These are phyloP conservation scores for Macrolepiota fuliginosa DNA, from an alignment of 768 basidiomycete genomes.

Conservation along the genomic window DNA sequence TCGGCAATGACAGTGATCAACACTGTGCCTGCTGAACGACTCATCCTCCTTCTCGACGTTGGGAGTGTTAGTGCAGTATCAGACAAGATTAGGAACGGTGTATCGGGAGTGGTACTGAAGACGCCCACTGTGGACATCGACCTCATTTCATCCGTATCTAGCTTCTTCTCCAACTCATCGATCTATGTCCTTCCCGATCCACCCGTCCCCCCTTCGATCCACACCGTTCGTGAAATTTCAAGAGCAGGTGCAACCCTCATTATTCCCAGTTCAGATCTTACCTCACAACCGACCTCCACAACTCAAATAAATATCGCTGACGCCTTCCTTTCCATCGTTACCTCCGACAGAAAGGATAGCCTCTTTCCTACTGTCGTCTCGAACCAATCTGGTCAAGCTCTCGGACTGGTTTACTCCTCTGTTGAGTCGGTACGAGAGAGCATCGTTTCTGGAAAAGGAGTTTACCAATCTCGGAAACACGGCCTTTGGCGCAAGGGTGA, in stretches of 20 bases:
- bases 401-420: constrained; percentile 97
- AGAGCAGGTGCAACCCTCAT: constrained; percentile 64
- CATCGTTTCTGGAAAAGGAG: constrained; percentile 84
- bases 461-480: constrained; percentile 95
- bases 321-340: constrained; percentile 79
- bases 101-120: constrained; percentile 81
- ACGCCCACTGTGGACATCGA: constrained; percentile 70
- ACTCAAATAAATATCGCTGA: constrained; percentile 73
- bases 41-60: constrained; percentile 76
- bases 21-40: constrained; percentile 64
- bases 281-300: constrained; percentile 49
- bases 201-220: constrained; percentile 50
- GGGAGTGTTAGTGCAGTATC: constrained; percentile 72
- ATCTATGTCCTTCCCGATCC: constrained; percentile 60
- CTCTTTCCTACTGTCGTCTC: constrained; percentile 93
- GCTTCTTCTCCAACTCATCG: constrained; percentile 63
- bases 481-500: constrained; percentile 97
- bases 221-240: constrained; percentile 58
- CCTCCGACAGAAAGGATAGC: constrained; percentile 87
- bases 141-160: constrained; percentile 72
- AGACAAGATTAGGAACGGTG: constrained; percentile 67
- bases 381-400: constrained; percentile 69
- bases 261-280: constrained; percentile 70
- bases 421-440: constrained; percentile 80
- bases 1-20: constrained; percentile 66